phyloP scores from a whole-genome alignment of 495 filamentous ascomycete species.

The Trichoderma erinaceum region DNA sequence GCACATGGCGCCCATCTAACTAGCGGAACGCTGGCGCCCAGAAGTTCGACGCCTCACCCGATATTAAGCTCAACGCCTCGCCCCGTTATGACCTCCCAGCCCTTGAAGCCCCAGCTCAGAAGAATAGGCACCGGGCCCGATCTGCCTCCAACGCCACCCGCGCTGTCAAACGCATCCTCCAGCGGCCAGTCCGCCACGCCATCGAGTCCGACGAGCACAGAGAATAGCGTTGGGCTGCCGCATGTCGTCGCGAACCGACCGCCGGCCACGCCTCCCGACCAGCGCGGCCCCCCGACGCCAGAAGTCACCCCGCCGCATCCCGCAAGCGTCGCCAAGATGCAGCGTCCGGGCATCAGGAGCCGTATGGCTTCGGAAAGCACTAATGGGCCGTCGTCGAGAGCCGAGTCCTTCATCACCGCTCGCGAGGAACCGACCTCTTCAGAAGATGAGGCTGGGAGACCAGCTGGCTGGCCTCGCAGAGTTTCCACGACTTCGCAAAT shows the following conservation, averaged over 20 bases:
- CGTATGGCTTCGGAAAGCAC: conserved; percentile 42
- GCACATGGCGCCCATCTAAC: not conserved
- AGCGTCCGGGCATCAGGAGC: conserved; percentile 34
- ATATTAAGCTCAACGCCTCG: conserved; percentile 22
- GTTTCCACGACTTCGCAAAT: not conserved
- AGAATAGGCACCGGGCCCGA: conserved; percentile 33
- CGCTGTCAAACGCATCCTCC: conserved; percentile 48
- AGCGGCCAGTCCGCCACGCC: conserved; percentile 33
- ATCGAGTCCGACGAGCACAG: conserved; percentile 30
- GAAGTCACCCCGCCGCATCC: conserved; percentile 63
- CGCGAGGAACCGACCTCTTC: conserved; percentile 55
- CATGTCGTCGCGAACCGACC: conserved; percentile 26
- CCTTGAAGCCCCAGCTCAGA: conserved; percentile 30
- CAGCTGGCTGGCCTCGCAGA: not conserved
- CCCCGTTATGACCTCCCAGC: conserved; percentile 21
- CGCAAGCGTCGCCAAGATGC: conserved; percentile 30
- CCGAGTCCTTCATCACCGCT: conserved; percentile 70
- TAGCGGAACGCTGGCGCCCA: conserved; percentile 19
- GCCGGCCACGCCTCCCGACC: conserved; percentile 53
- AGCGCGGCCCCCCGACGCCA: conserved; percentile 63
- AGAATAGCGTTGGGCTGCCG: conserved; percentile 29
- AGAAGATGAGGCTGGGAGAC: conserved; percentile 43
- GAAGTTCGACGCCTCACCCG: conserved; percentile 22
- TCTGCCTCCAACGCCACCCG: conserved; percentile 48
- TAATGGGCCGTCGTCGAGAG: conserved; percentile 52